Evolutionary conservation across 768 basidiomycete genomes (phyloP).

Genomic region (Hygrocybe punicea): DNA sequence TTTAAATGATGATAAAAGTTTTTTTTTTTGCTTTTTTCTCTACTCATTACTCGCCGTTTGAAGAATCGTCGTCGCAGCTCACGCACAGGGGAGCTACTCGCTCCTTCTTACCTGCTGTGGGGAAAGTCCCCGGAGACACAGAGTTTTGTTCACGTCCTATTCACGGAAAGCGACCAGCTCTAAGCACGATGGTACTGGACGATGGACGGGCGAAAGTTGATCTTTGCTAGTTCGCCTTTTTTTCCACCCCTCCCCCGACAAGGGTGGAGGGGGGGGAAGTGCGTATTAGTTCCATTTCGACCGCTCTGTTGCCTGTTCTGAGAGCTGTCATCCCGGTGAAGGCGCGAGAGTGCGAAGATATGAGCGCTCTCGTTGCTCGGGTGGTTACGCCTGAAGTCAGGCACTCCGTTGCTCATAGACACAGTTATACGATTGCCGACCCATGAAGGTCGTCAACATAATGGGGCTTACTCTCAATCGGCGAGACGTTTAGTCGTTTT

Average conservation of each 20-base stretch:
- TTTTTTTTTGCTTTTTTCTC: constrained; percentile 20
- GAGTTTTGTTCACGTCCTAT: constrained; percentile 53
- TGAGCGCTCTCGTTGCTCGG: constrained; percentile 58
- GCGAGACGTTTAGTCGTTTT: too few relatives aligned
- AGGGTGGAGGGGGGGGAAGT: too few relatives aligned
- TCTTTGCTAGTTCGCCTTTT: constrained; percentile 25
- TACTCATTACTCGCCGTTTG: constrained; percentile 47
- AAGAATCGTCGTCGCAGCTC: constrained; percentile 87
- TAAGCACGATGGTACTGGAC: constrained; percentile 64
- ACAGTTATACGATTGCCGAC: constrained; percentile 83
- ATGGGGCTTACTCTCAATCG: constrained; percentile 90
- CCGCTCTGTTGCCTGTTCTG: constrained; percentile 54
- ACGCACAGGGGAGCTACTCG: constrained; percentile 59
- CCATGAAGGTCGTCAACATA: constrained; percentile 60
- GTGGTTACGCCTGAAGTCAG: constrained; percentile 33
- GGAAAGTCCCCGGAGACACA: constrained; percentile 93
- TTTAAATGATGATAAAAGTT: not conserved
- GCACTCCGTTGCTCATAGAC: constrained; percentile 75
- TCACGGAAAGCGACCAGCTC: constrained; percentile 71
- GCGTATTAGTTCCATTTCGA: constrained; percentile 44
- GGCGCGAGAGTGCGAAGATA: constrained; percentile 69
- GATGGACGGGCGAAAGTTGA: constrained; percentile 48
- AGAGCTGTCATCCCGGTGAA: constrained; percentile 36
- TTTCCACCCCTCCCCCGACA: not conserved
- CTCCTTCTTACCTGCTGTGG: constrained; percentile 64